Evolutionary conservation across 2,329 filamentous ascomycete genomes (phyloP), one percentile per base, ranked within the genome.

Genomic region (Aureobasidium sp.): DNA sequence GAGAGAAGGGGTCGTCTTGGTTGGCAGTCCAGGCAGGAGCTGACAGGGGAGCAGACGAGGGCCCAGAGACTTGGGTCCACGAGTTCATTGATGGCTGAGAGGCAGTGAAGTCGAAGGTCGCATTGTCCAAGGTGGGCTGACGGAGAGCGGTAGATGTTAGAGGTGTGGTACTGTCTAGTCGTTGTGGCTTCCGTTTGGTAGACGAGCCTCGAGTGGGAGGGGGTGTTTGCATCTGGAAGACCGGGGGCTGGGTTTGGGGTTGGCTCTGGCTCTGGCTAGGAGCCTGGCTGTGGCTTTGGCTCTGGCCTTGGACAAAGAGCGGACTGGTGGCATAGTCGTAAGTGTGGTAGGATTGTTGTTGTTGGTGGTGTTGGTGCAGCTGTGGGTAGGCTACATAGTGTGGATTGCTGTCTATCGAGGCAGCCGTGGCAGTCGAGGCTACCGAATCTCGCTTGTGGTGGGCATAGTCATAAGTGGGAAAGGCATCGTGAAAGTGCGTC

Each of bases 191-290:
- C 65, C 81, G 78, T 68, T 79, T 77, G 6, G 78, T 81, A 21
- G 81, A 77, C 58, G 76, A 74, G 64, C 78, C 82, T 71, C 83
- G 78, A 30, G 83, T 85, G 3, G 83, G 83, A 53, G 83, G 83
- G 37, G 83, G 83, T 13, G 83, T 86, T 71, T 86, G 83, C 76
- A 85, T 84, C 15, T 80, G 77, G 78, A 45, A 47, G 27, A 53
- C 25, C 6, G 39, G 49, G 9, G 49, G 5, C n/a, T 42, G 53
- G 15, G 27, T 8, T 27, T 48, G 45, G 11, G 27, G 27, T 27
- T 48, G 44, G 27, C 13, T 30, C 27, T 29, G 13, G 27, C 10
- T 16, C 2, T 16, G 54, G 32, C 34, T 21, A 21, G 21, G 21
- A 21, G 21, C 21, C 11, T 59, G 42, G 6, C 34, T 15, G 13